Base-by-base conservation (phyloP, 75 land plant genomes). In the Cryptomeria japonica region DNA sequence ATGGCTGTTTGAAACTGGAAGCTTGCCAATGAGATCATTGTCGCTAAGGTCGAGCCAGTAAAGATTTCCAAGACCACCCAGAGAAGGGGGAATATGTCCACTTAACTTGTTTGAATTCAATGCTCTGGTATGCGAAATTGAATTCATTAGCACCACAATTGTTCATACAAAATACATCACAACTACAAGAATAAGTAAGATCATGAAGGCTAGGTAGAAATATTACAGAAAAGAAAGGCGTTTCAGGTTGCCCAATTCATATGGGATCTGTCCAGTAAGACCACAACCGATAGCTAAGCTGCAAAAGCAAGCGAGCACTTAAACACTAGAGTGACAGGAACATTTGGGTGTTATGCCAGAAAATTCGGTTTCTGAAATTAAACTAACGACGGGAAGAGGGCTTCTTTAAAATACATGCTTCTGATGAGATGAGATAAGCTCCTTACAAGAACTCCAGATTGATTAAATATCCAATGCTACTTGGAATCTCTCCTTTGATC, bases 1-100 rank as follows among this genome's bases (percentile, higher is more conserved):
- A 16, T 37, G 75, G 12, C 5, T 31, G 12, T 89, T 87, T 84
- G 95, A 94, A n/a, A 94, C 88, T 2, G 97, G 97, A 53, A 96
- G 78, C 8, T 86, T 14, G 72, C 97, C 97, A 87, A 83, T 94
- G 55, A 96, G 88, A 87, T 91, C 89, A 77, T 96, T 96, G 56
- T 93, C 92, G 4, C 93, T 91, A 31, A 96, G 46, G 79, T 96
- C 96, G 1, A 94, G 92, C 95, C 94, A 94, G 89, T 93, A 91
- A 28, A 96, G 88, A 5, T 96, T 93, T 25, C 89, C 89, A 16
- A 96, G 94, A 25, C 80, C 89, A 55, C 97, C 97, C 61, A 96
- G 42, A 55, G 94, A 90, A 49, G 96, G 80, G 22, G 97, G 97
- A 88, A 96, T 92, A 5, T 51, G 13, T 14, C 96, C 96, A 34